Conservation (phyloP, 139 green algal genomes). For the Volvox africanus region DNA sequence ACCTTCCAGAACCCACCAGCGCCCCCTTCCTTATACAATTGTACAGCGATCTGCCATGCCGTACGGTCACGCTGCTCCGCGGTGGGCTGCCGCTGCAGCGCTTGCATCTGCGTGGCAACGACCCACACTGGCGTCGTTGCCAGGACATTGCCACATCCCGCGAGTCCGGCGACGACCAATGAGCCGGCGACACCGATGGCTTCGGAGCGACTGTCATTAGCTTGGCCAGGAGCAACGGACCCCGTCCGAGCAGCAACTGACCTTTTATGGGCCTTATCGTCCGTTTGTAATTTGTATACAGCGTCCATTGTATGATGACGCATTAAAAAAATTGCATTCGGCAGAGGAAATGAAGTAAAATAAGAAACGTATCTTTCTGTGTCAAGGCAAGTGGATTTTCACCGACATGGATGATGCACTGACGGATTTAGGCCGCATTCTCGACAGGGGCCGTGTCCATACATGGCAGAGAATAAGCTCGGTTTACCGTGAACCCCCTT, state of each 20-base stretch:
- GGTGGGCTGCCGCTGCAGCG: constrained; percentile 50
- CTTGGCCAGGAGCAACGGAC: no score
- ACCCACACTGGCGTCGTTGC: constrained; percentile 96
- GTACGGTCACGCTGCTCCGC: not conserved
- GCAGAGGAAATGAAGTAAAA: no score
- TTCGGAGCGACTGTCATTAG: constrained; percentile 19
- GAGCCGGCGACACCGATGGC: constrained; percentile 79
- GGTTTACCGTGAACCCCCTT: no score
- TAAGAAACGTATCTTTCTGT: no score
- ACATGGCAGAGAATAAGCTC: no score
- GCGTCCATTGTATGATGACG: no score
- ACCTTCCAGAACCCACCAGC: constrained; percentile 85
- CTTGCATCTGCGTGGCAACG: constrained; percentile 91
- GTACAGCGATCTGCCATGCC: constrained; percentile 46
- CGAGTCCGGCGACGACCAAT: constrained; percentile 81
- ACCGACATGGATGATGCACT: no score
- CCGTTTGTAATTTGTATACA: no score
- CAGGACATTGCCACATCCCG: constrained; percentile 88
- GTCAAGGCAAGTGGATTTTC: no score
- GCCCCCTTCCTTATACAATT: constrained; percentile 70
- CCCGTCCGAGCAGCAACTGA: not conserved
- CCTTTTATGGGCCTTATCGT: not conserved
- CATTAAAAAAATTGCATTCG: no score
- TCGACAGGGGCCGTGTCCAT: no score
- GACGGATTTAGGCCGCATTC: no score